Evolutionary conservation across 2,329 filamentous ascomycete genomes (phyloP).

Genomic region (Apiospora aurea): DNA sequence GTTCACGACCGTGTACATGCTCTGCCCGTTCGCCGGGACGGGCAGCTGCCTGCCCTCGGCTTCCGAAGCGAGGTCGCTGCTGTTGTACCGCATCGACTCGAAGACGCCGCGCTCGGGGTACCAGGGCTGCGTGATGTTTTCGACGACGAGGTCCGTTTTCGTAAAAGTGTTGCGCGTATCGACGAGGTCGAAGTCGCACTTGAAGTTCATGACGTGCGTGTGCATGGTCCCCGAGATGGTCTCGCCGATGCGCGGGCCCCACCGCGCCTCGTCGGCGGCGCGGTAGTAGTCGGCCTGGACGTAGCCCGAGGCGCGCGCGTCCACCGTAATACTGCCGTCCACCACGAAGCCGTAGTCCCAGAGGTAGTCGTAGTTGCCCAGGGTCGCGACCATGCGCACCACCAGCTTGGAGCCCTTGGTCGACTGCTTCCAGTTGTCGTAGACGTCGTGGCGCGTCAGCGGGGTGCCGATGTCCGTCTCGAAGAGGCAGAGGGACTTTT

Average conservation of each 20-base stretch:
- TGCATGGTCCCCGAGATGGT: constrained; percentile 32
- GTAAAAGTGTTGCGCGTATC: constrained; percentile 33
- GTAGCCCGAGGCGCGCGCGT: constrained; percentile 45
- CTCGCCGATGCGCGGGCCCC: constrained; percentile 30
- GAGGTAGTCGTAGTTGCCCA: constrained; percentile 51
- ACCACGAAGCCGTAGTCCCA: constrained; percentile 41
- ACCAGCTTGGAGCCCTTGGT: constrained; percentile 25
- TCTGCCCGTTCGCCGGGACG: constrained; percentile 40
- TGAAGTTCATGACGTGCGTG: constrained; percentile 34
- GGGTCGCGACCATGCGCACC: constrained; percentile 35
- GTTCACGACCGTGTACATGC: constrained; percentile 47
- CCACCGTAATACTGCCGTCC: constrained; percentile 44
- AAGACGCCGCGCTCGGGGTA: constrained; percentile 36
- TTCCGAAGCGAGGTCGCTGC: constrained; percentile 34
- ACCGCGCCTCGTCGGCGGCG: constrained; percentile 26
- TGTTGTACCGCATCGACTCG: constrained; percentile 35
- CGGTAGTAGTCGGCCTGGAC: constrained; percentile 37
- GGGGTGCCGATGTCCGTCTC: neutral
- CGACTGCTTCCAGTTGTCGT: neutral
- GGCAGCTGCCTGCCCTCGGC: constrained; percentile 39
- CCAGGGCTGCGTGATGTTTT: constrained; percentile 34
- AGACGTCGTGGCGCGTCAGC: neutral
- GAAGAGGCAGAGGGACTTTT: constrained; percentile 52
- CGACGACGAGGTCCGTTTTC: constrained; percentile 35
- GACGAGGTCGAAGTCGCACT: constrained; percentile 34